Evolutionary conservation across 352 stramenopile species (phyloP).

Genomic region (Phytophthora sansomeana): DNA sequence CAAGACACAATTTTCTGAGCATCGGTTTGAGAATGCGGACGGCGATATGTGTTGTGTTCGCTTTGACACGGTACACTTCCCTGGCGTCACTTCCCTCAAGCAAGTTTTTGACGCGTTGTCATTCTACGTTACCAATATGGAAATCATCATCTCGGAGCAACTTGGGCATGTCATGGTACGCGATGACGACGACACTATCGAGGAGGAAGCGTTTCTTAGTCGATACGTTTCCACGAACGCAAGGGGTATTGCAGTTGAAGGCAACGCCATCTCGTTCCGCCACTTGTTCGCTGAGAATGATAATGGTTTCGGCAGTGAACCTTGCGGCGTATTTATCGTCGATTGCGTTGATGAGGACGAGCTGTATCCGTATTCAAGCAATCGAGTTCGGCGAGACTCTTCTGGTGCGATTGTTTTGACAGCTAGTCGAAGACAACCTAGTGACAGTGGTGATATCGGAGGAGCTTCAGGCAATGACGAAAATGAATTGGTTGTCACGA

Average conservation of each 20-base stretch:
- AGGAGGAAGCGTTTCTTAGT: conserved; percentile 34
- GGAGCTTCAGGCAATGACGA: not conserved
- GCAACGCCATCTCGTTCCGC: conserved; percentile 36
- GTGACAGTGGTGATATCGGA: not conserved
- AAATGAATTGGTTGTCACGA: conserved; percentile 32
- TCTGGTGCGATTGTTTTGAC: conserved; percentile 39
- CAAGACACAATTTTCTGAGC: conserved; percentile 32
- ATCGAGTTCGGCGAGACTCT: conserved; percentile 35
- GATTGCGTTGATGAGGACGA: conserved; percentile 45
- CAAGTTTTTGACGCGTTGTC: conserved; percentile 45
- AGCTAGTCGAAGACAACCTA: conserved; percentile 15
- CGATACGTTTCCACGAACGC: conserved; percentile 35
- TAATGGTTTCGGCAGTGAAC: conserved; percentile 4
- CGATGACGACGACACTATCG: conserved; percentile 43
- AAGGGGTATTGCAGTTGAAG: conserved; percentile 34
- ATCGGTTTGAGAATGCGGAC: conserved; percentile 33
- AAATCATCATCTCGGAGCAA: conserved; percentile 50
- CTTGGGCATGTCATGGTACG: conserved; percentile 45
- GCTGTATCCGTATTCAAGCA: conserved; percentile 31
- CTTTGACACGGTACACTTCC: conserved; percentile 46
- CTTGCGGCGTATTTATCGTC: conserved; percentile 17
- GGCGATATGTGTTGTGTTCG: conserved; percentile 40
- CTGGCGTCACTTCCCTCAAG: conserved; percentile 28
- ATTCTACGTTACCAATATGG: conserved; percentile 47
- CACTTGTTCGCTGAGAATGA: conserved; percentile 28